Conservation (phyloP, 2,329 filamentous ascomycete genomes). For the Fusarium albidum region DNA sequence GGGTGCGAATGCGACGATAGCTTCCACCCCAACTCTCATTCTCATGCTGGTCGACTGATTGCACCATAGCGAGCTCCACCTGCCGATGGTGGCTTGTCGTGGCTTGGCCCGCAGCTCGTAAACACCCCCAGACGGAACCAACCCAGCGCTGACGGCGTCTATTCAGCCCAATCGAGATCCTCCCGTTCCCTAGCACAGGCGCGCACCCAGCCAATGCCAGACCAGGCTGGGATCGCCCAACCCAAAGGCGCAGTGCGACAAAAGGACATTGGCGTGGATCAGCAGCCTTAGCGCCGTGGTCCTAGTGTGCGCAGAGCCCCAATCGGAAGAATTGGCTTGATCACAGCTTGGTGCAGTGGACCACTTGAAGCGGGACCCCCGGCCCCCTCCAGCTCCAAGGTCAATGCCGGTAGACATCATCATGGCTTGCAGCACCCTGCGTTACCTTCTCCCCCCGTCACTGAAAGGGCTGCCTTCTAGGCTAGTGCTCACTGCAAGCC, state of each 20-base stretch:
- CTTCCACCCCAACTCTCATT: background rate
- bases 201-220: conserved; percentile 29
- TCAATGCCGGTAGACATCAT: conserved; percentile 35
- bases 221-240: conserved; percentile 23
- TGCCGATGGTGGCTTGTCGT: conserved; percentile 24
- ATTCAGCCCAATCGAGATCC: conserved; percentile 42
- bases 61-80: conserved; percentile 22
- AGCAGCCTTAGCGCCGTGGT: conserved; percentile 39
- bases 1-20: background rate
- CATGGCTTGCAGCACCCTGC: conserved; percentile 22
- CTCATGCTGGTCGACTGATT: conserved; percentile 17
- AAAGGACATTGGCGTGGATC: conserved; percentile 45
- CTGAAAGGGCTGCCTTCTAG: conserved; percentile 6
- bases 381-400: conserved; percentile 25
- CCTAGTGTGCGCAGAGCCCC: conserved; percentile 32
- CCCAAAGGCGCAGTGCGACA: conserved; percentile 36
- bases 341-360: conserved; percentile 31
- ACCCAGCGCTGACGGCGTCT: conserved; percentile 39
- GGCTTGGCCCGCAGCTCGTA: conserved; percentile 30
- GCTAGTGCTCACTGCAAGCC: conserved; percentile 11
- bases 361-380: conserved; percentile 17
- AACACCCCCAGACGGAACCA: conserved; percentile 11
- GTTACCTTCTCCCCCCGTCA: conserved; percentile 19
- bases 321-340: conserved; percentile 44
- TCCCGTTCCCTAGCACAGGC: conserved; percentile 26